phyloP scores from a whole-genome alignment of 116 monocot genomes.

The Iris pallida region DNA sequence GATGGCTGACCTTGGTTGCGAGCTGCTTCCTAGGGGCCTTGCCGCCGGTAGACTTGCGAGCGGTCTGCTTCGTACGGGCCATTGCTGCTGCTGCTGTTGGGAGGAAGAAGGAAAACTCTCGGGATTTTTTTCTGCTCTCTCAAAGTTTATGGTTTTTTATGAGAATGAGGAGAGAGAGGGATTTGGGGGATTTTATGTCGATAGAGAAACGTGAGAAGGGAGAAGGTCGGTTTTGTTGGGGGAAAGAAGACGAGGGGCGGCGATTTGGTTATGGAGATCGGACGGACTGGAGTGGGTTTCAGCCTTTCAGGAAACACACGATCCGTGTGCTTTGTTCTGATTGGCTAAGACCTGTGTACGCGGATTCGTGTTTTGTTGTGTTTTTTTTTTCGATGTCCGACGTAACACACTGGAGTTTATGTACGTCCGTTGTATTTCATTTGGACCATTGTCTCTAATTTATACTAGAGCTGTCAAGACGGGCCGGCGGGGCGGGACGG shows the following conservation, averaged over 20 bases:
- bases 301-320: background rate
- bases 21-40: constrained; percentile 21
- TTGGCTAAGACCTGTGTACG: background rate
- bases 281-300: background rate
- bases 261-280: background rate
- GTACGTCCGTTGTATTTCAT: too few species aligned
- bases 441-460: too few species aligned
- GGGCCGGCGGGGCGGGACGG: too few species aligned
- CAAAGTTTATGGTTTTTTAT: background rate
- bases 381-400: background rate
- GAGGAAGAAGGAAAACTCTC: too few species aligned
- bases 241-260: too few species aligned
- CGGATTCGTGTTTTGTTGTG: background rate
- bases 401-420: too few species aligned
- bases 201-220: background rate
- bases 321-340: constrained; percentile 15
- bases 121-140: background rate
- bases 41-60: constrained; percentile 20
- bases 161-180: background rate
- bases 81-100: background rate
- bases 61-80: constrained; percentile 22
- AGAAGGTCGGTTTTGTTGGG: background rate
- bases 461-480: too few species aligned
- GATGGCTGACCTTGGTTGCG: constrained; percentile 11
- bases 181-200: background rate